Base-by-base conservation (phyloP, 116 monocot species). In the Posidonia oceanica region DNA sequence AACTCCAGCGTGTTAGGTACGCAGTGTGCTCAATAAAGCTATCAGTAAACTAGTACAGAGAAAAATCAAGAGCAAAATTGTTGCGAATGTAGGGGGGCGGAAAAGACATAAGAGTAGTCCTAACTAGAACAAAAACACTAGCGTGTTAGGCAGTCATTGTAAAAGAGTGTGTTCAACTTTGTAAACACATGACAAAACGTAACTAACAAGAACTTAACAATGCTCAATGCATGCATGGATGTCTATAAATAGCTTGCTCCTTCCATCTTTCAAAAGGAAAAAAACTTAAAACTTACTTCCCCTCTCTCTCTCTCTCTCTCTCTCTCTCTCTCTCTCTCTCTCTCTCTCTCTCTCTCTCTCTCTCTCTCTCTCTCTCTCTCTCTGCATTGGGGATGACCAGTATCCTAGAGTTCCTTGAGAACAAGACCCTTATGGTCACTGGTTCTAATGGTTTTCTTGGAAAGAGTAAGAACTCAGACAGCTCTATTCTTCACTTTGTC, bases 381-480 rank as follows among this genome's bases (percentile, higher is more conserved):
- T 17, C 15, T 57, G 1, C 29, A 29, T 0, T 29, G 29, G 29
- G n/a, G 5, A 56, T 56, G 61, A 23, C 11, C 39, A n/a, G 39
- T 52, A 68, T 68, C 38, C 10, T 65, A 5, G 75, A 74, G 3
- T 75, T 51, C 52, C 77, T 87, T 58, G 78, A 83, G 76, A 76
- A 77, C 53, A 92, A 92, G 78, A 81, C 73, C 63, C 74, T 88
- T 52, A 67, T 92, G 55, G 63, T 92, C 79, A 88, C 91, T 29
- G 91, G 91, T 4, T 83, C 91, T 12, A 88, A 88, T 42, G 91
- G 91, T 2, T 92, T 92, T 54, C 72, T 92, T 4, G 88, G 77
- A 44, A 92, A 92, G 55, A 72, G 91, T 92, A 88, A 37, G 70
- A 18, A 29, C 56, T 8, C 12, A 37, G n/a, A n/a, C n/a, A n/a